Evolutionary conservation across 768 basidiomycete genomes (phyloP), one percentile per base, ranked within the genome.

Genomic region (Filobasidium floriforme): DNA sequence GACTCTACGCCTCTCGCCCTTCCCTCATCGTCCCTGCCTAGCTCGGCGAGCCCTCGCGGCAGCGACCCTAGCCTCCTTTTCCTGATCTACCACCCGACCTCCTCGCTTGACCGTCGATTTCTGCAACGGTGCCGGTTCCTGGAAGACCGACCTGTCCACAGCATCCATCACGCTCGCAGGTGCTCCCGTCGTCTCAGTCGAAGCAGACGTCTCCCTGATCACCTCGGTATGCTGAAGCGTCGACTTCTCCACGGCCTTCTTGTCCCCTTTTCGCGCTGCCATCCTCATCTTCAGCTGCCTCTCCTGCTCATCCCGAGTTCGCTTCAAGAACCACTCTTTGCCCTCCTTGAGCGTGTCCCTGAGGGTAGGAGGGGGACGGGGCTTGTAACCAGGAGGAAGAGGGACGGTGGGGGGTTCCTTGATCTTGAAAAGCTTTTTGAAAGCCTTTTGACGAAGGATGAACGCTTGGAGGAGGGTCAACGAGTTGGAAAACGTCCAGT

Each of bases 401-500:
- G 54, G 54, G 19, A 57, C 29, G 22, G 65, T 51, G 22, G 61
- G 60, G 4, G 68, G 68, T 15, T 18, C 61, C 19, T 74, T 78
- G 63, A 80, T 72, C 28, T 66, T 61, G 59, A 77, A 69, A 18
- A 67, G 63, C 11, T 60, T 41, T 29, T 85, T 84, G 60, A 85
- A 69, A 10, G 79, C 67, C 9, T 80, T 80, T 14, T 73, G 68
- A 59, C 83, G 83, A 32, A 88, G 73, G 24, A 82, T 41, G 5
- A 80, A 66, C 0, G 84, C 81, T 77, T 88, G 88, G 5, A 81
- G 37, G 18, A 83, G 80, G 18, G 85, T 84, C 43, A 84, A 70
- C 55, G 73, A 69, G 73, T 85, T 81, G 66, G 85, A 83, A 46
- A 83, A 81, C 1, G 83, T 74, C 78, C 87, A 80, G 77, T 86